A percentile compares a stretch with the other conserved stretches of the same genome.
Conservation (phyloP, 2,329 filamentous ascomycete genomes). For the Aspergillus candidus region DNA sequence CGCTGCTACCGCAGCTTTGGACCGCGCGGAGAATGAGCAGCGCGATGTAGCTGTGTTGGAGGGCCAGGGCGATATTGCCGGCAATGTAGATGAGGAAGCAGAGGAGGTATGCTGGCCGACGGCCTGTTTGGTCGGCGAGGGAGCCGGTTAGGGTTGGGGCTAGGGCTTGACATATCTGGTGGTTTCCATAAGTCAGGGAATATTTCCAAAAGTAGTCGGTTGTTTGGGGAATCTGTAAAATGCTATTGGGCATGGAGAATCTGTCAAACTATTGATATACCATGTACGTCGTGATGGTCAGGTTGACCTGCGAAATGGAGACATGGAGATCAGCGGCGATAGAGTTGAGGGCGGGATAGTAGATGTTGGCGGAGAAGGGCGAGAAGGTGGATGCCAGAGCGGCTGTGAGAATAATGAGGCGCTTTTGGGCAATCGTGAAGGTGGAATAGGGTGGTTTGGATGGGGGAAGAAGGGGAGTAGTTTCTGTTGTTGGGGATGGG, state of each 20-base stretch:
- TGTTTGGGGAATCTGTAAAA: not conserved
- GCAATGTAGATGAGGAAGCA: conserved; percentile 40
- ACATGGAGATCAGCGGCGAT: conserved; percentile 27
- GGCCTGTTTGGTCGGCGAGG: conserved; percentile 43
- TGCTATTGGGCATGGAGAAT: not conserved
- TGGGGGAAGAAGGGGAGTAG: conserved; percentile 13
- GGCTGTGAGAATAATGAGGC: conserved; percentile 33
- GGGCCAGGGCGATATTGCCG: conserved; percentile 37
- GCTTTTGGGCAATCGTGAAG: conserved; percentile 30
- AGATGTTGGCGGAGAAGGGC: conserved; percentile 40
- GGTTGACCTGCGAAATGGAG: conserved; percentile 19
- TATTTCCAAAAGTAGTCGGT: not conserved
- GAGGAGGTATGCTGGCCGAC: conserved; percentile 44
- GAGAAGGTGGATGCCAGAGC: conserved; percentile 39
- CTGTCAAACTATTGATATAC: conserved; percentile 7
- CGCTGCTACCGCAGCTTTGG: conserved; percentile 40
- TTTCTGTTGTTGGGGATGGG: conserved; percentile 5
- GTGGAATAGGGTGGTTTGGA: conserved; percentile 20
- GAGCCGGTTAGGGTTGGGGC: conserved; percentile 45
- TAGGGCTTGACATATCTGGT: conserved; percentile 46
- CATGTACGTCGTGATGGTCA: conserved; percentile 31
- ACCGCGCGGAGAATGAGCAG: conserved; percentile 37
- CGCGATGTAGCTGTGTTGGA: conserved; percentile 34
- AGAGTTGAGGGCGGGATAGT: conserved; percentile 37
- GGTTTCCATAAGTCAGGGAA: not conserved